Percentiles rank a stretch among this genome's conserved stretches.
Conservation (phyloP, 768 basidiomycete species). For the Kwoniella sp. region DNA sequence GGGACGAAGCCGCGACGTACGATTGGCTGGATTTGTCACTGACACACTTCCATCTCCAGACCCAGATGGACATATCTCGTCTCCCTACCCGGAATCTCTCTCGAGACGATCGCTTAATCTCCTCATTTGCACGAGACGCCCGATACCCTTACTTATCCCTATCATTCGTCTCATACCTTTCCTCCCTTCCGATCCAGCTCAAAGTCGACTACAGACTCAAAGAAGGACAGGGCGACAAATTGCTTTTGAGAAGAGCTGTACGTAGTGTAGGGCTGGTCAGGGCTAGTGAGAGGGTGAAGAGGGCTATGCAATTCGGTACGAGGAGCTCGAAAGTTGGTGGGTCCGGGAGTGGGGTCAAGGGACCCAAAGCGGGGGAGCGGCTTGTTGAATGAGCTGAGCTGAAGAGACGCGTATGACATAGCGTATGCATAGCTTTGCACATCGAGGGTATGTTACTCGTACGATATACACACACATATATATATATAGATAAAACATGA, state of each 20-base stretch:
- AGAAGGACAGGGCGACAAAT: slow-evolving; percentile 85
- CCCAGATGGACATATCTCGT: slow-evolving; percentile 84
- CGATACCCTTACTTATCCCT: slow-evolving; percentile 89
- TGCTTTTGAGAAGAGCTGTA: slow-evolving; percentile 73
- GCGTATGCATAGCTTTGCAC: too few relatives aligned
- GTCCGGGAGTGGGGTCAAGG: slow-evolving; percentile 24
- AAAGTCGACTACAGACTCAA: slow-evolving; percentile 78
- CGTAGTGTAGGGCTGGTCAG: slow-evolving; percentile 71
- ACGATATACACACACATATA: too few relatives aligned
- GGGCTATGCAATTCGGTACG: slow-evolving; percentile 93
- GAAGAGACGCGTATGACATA: too few relatives aligned
- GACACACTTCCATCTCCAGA: slow-evolving; percentile 58
- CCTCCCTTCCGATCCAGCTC: slow-evolving; percentile 72
- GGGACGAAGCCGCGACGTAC: too few relatives aligned
- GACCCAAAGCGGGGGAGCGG: slow-evolving; percentile 24
- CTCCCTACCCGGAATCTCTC: slow-evolving; percentile 88
- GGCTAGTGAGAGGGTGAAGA: slow-evolving; percentile 76
- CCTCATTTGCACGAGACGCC: slow-evolving; percentile 86
- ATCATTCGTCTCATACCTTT: slow-evolving; percentile 73
- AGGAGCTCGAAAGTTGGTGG: slow-evolving; percentile 51
- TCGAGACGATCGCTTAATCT: slow-evolving; percentile 90
- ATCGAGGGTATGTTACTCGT: too few relatives aligned
- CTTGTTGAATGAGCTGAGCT: slow-evolving; percentile 17
- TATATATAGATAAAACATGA: too few relatives aligned
- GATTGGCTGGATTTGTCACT: too few relatives aligned